phyloP scores from a whole-genome alignment of 306 rosid species.

The Pyrus pyrifolia region DNA sequence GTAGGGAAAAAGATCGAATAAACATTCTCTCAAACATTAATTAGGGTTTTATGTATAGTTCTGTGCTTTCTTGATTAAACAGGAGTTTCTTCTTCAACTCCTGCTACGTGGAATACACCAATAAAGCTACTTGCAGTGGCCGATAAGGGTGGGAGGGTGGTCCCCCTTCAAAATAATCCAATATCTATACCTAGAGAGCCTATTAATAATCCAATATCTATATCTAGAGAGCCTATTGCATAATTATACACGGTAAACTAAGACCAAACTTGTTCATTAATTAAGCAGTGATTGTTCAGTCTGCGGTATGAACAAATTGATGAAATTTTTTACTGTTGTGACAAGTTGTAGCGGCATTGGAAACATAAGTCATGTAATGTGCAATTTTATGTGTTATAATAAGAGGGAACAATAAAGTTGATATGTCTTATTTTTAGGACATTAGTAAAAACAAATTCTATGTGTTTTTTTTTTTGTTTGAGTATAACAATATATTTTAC shows the following conservation, averaged over 20 bases:
- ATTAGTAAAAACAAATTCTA: too few species aligned
- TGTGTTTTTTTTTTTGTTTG: too few species aligned
- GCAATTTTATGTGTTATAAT: too few species aligned
- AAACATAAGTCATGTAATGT: not conserved
- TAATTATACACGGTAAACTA: not conserved
- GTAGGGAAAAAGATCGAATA: not conserved
- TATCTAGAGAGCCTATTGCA: not conserved
- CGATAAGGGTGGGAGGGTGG: conserved; percentile 2
- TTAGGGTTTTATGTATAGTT: conserved; percentile 6
- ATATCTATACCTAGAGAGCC: not conserved
- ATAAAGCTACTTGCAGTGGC: conserved; percentile 28
- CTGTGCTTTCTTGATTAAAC: not conserved
- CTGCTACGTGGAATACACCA: conserved; percentile 23
- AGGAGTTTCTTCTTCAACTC: conserved; percentile 19
- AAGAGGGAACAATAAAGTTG: not conserved
- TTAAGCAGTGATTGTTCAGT: conserved; percentile 26
- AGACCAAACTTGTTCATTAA: conserved; percentile 9
- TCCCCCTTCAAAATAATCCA: not conserved
- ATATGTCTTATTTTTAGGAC: not conserved
- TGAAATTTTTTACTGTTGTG: conserved; percentile 1
- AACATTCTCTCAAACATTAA: not conserved
- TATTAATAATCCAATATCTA: not conserved
- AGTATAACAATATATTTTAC: too few species aligned
- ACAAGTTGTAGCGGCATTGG: not conserved
- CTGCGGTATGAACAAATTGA: conserved; percentile 9